Evolutionary conservation across 495 filamentous ascomycete species (phyloP).

Genomic region (Eremomyces bilateralis): DNA sequence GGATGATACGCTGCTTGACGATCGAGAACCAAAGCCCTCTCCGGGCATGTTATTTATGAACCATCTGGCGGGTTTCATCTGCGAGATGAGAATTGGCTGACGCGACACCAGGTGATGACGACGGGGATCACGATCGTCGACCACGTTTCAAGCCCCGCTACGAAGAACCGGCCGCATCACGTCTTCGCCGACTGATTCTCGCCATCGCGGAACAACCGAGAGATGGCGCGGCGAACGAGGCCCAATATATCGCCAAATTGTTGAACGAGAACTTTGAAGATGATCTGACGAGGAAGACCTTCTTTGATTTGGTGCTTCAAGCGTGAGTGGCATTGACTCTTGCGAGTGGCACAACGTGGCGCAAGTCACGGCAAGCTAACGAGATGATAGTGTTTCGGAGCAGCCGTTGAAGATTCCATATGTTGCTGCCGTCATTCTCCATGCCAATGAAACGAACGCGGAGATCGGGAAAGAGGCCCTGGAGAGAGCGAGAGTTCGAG

Average conservation of each 20-base stretch:
- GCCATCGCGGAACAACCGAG: constrained; percentile 72
- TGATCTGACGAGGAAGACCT: constrained; percentile 42
- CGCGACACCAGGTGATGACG: constrained; percentile 33
- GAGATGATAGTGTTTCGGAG: too few relatives aligned
- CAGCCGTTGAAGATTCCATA: constrained; percentile 96
- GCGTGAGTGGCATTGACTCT: constrained; percentile 33
- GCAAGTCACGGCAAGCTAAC: too few relatives aligned
- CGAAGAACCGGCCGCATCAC: constrained; percentile 53
- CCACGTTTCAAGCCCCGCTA: constrained; percentile 49
- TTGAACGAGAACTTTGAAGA: constrained; percentile 77
- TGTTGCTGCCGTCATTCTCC: constrained; percentile 56
- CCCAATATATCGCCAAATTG: too few relatives aligned
- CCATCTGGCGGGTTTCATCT: too few relatives aligned
- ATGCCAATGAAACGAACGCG: constrained; percentile 49
- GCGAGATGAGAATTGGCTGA: too few relatives aligned
- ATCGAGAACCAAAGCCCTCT: too few relatives aligned
- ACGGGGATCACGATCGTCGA: constrained; percentile 53
- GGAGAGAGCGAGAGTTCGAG: constrained; percentile 28
- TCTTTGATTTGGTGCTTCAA: constrained; percentile 49
- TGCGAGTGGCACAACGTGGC: too few relatives aligned
- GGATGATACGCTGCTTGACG: too few relatives aligned
- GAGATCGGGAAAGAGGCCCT: constrained; percentile 51
- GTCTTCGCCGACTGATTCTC: constrained; percentile 60
- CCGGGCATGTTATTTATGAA: too few relatives aligned
- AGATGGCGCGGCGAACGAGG: too few relatives aligned